Base-by-base conservation (phyloP, 805 yeast genomes). In the Metschnikowia similis region DNA sequence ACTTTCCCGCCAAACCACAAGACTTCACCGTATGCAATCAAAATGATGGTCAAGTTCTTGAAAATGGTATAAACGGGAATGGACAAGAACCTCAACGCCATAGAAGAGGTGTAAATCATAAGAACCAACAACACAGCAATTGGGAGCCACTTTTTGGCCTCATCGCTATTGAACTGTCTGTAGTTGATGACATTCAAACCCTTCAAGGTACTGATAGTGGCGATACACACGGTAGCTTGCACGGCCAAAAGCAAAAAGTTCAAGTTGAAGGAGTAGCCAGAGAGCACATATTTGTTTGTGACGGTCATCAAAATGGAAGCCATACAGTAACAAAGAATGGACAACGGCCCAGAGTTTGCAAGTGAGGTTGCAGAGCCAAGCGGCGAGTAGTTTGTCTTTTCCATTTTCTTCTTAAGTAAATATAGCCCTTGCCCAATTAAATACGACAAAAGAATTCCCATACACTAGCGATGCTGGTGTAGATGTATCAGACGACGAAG, bases 1-100 rank as follows among this genome's bases (percentile, higher is more conserved):
- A 92, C 97, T 54, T 77, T 72, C 56, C 97, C 97, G 54, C 97
- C 96, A 63, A 92, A 94, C 95, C 97, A 92, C 54, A 94, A 61
- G 34, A 92, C 97, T 74, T 94, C 99, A 75, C 98, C 98, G 68
- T 94, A 94, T 34, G 99, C 98, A 68, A 94, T 94, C 66, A 94
- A 76, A 58, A 94, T 92, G 66, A 94, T 94, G 54, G 99, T 92
- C 71, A 94, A 82, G 74, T 94, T 94, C 80, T 94, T 94, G 85
- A 94, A 94, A 61, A 94, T 92, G 57, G 99, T 94, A 79, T 90
- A 94, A 51, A 94, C 96, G 47, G 99, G 99, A 52, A 94, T 91
- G 47, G 92, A 77, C 65, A 94, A 82, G 73, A 72, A 89, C 72
- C 89, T 96, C 63, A 94, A 77, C 49, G 98, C 97, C 78, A 91